Base-by-base conservation (phyloP, 2,329 filamentous ascomycete species). In the Exophiala bonariae region DNA sequence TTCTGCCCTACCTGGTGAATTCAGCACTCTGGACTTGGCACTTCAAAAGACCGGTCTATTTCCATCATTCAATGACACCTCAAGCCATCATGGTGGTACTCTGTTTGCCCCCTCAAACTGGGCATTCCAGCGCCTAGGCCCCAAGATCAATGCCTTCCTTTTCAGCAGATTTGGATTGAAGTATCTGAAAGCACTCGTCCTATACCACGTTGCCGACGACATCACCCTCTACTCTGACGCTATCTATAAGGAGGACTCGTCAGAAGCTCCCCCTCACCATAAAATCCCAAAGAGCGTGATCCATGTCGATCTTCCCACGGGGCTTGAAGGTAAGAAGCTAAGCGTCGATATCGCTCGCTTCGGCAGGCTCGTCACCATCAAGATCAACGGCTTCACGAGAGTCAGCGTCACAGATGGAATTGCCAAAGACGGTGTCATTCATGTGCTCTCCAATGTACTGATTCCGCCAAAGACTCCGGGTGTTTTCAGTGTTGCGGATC, bases 211-310 rank as follows among this genome's bases (percentile, higher is more conserved):
- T 39, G 85, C 86, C 1, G 77, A 82, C 33, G 81, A 87, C 60
- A 77, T 83, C 49, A 91, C 87, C 0, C 71, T 95, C 0, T 96
- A 96, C 74, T 88, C 85, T 4, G 91, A 96, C 62, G 86, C 84
- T 4, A 87, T 85, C 63, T 93, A 90, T 70, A 76, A 77, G 39
- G 61, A 69, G 7, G 70, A 71, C 0, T 44, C 57, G 43, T 26
- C 38, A 6, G 52, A 58, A 4, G 49, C 45, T 4, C 50, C 59
- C n/a, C 47, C 50, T 23, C 44, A 49, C 26, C 52, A 56, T 44
- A 50, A 47, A 28, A 57, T 70, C 23, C 64, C 69, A 17, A 66
- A 71, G 47, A 74, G 76, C 39, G 77, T 82, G 57, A 82, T 76
- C 16, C 61, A 70, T 56, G 53, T 73, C 36, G 85, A 92, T 58